Percentiles rank a stretch among this genome's conserved stretches.
Evolutionary conservation across 306 rosid species (phyloP).

Genomic region (Rosa persica): DNA sequence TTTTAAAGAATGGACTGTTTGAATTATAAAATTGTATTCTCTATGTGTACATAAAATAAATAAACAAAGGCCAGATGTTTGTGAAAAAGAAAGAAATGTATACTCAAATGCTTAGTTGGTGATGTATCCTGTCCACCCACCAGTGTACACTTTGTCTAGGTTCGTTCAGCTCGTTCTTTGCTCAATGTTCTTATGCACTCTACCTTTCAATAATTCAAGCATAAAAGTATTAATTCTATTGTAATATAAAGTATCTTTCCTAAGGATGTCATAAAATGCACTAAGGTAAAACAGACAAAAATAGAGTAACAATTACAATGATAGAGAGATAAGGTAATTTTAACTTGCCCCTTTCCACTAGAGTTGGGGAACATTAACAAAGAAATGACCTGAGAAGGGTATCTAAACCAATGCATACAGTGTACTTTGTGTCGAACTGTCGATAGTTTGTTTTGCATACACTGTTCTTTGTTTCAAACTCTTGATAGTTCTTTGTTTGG

Average conservation of each 20-base stretch:
- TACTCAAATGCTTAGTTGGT: not conserved
- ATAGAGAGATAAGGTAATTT: too few species aligned
- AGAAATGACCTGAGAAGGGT: too few species aligned
- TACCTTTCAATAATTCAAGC: not conserved
- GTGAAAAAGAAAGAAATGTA: not conserved
- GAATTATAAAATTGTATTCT: not conserved
- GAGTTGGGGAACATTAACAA: too few species aligned
- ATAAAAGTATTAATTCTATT: not conserved
- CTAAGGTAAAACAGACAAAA: not conserved
- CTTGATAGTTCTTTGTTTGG: too few species aligned
- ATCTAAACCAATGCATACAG: too few species aligned
- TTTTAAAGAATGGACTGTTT: not conserved
- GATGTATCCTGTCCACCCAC: slow-evolving; percentile 18
- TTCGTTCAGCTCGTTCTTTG: slow-evolving; percentile 4
- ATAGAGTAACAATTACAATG: too few species aligned
- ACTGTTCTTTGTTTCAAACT: too few species aligned
- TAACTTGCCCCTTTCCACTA: too few species aligned
- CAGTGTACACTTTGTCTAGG: slow-evolving; percentile 10
- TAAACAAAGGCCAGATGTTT: not conserved
- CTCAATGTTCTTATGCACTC: not conserved
- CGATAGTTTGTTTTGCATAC: too few species aligned
- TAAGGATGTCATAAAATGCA: not conserved
- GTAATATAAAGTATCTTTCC: not conserved
- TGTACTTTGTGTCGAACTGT: too few species aligned
- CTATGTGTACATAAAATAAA: not conserved